Conservation (phyloP, 345 rosid species). For the Populus davidiana region DNA sequence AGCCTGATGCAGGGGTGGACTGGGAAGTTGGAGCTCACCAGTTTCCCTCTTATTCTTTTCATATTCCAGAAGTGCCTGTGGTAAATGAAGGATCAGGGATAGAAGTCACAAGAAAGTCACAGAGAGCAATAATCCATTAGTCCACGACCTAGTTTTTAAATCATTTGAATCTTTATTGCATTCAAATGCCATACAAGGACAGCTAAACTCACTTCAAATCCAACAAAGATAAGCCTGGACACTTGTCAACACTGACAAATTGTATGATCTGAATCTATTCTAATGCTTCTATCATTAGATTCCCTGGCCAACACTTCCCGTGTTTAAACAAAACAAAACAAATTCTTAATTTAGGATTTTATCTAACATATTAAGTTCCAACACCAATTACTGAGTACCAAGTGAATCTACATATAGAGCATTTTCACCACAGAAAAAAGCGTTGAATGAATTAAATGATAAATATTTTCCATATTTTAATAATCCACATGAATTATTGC, state of each 20-base stretch:
- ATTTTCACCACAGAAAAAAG: conserved; percentile 5
- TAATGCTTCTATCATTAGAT: neutral
- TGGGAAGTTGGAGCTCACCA: conserved; percentile 76
- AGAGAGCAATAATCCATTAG: neutral
- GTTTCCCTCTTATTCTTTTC: conserved; percentile 63
- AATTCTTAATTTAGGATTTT: neutral
- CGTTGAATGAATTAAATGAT: conserved; percentile 6
- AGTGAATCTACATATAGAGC: neutral
- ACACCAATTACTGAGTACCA: neutral
- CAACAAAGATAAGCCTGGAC: neutral
- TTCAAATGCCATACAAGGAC: neutral
- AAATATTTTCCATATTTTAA: neutral
- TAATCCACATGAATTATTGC: neutral
- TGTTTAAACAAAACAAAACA: neutral
- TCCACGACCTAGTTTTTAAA: neutral
- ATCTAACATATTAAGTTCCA: neutral
- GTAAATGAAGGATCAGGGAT: conserved; percentile 18
- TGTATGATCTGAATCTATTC: neutral
- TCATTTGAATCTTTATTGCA: neutral
- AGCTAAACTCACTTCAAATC: neutral
- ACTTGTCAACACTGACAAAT: neutral
- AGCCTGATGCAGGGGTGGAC: conserved; percentile 48
- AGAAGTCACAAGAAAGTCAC: conserved; percentile 6
- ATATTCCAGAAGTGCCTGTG: conserved; percentile 82
- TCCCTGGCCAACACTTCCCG: neutral